Base-by-base conservation (phyloP, 1,284 basidiomycete genomes). In the Leccinum fuscescens region DNA sequence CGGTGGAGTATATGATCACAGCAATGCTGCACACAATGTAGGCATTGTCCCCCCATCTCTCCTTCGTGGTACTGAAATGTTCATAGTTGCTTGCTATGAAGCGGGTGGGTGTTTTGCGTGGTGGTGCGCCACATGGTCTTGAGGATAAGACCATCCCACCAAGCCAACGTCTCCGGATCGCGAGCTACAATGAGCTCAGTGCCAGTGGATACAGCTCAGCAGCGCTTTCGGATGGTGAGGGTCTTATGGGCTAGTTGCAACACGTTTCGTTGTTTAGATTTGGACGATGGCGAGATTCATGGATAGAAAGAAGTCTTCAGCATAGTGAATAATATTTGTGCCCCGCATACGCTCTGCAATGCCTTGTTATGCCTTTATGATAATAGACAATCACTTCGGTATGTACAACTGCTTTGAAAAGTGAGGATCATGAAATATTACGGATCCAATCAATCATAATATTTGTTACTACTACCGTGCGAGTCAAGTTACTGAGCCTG, bases 1-100 rank as follows among this genome's bases (percentile, higher is more conserved):
- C 70, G 94, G 94, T 61, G 94, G 94, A 68, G 90, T 95, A 2
- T 95, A 96, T 72, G 92, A 96, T 65, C 94, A 96, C 73, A 94
- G 92, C 24, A 95, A 96, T 71, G 93, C 92, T 44, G 94, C 94
- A 3, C 91, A 94, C 77, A 92, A 92, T 67, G 88, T 90, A 71
- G 54, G 86, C 73, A 33, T 20, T 59, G 29, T 24, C 20, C 1
- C 8, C 4, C 3, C 3, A 29, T 17, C 1, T n/a, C 3, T 37
- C 48, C 54, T 29, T 54, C 15, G 20, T 17, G 22, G 52, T 59
- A 6, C 52, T 71, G 69, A 76, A 71, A 31, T 24, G 20, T 35
- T 56, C 5, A 5, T 67, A 86, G 84, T 71, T 92, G 56, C 82
- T 94, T 48, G 88, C 90, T 2, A 94, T 94, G 92, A 93, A 93